phyloP scores from a whole-genome alignment of 2,329 filamentous ascomycete species.

The Beauveria asiatica region DNA sequence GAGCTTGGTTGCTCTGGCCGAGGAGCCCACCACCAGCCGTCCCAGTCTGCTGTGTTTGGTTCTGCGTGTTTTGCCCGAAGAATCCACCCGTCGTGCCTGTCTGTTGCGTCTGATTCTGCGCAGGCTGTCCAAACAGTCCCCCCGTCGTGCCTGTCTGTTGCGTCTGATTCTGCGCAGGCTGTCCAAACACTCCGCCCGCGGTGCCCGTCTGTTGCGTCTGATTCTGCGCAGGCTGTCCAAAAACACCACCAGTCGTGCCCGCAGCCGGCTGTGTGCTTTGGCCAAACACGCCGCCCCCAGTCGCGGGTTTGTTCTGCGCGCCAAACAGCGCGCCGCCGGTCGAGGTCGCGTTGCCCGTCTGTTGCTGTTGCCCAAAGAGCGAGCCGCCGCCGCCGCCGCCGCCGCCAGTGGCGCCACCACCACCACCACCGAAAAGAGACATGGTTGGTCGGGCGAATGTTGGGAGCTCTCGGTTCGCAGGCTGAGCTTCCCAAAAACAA shows the following conservation, averaged over 20 bases:
- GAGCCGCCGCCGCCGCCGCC: conserved; percentile 13
- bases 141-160: conserved; percentile 5
- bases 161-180: conserved; percentile 3
- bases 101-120: conserved; percentile 4
- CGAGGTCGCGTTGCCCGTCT: background rate
- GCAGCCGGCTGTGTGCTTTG: background rate
- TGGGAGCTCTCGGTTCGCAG: conserved; percentile 8
- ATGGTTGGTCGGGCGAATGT: conserved; percentile 11
- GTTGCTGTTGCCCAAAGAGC: conserved; percentile 17
- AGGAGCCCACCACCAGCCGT: conserved; percentile 12
- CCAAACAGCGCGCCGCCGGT: conserved; percentile 14
- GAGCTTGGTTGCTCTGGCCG: conserved; percentile 10
- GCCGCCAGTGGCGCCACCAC: conserved; percentile 8
- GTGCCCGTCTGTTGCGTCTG: conserved; percentile 6
- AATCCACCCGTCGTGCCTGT: conserved; percentile 7
- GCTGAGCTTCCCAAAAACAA: conserved; percentile 16
- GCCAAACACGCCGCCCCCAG: conserved; percentile 15
- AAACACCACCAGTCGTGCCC: conserved; percentile 7
- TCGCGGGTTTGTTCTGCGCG: background rate
- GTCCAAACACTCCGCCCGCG: conserved; percentile 14
- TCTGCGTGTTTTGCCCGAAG: conserved; percentile 12
- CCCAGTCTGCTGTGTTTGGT: conserved; percentile 11
- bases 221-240: conserved; percentile 12
- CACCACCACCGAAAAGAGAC: conserved; percentile 13
- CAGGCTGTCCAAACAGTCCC: conserved; percentile 14